A percentile compares a stretch with the other conserved stretches of the same genome.
These are phyloP conservation scores for Pelargonium nanum DNA, from an alignment of 345 rosid genomes.

Conservation along the genomic window DNA sequence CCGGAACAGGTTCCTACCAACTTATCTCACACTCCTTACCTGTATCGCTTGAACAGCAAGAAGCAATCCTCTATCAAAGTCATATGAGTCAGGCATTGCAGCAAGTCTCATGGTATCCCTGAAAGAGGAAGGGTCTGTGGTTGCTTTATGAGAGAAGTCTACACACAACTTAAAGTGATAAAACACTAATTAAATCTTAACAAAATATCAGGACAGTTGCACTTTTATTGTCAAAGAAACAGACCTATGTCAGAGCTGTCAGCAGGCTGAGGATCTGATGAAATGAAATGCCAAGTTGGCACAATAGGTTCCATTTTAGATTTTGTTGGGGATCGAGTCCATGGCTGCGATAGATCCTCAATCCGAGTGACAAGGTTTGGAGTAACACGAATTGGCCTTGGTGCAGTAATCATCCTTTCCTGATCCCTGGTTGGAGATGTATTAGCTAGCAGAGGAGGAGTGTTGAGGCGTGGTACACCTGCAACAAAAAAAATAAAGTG, in stretches of 20 bases:
- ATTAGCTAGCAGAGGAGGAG: slow-evolving; percentile 68
- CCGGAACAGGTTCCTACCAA: slow-evolving; percentile 2
- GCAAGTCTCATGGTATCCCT: slow-evolving; percentile 83
- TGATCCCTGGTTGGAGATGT: slow-evolving; percentile 36
- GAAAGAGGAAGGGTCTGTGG: slow-evolving; percentile 90
- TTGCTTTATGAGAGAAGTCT: slow-evolving; percentile 92
- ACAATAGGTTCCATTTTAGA: slow-evolving; percentile 84
- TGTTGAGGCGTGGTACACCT: slow-evolving; percentile 95
- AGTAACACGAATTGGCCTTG: slow-evolving; percentile 85
- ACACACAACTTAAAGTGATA: slow-evolving; percentile 23
- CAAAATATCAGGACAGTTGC: background rate
- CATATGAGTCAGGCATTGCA: slow-evolving; percentile 96
- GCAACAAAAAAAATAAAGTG: slow-evolving; percentile 21
- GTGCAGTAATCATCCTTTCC: slow-evolving; percentile 71
- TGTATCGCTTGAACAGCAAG: slow-evolving; percentile 99
- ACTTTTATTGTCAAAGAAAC: slow-evolving; percentile 6
- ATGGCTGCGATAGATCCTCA: slow-evolving; percentile 93
- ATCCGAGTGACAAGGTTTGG: slow-evolving; percentile 59
- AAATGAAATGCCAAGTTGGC: slow-evolving; percentile 63
- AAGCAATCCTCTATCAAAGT: slow-evolving; percentile 92
- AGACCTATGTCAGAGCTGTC: slow-evolving; percentile 52
- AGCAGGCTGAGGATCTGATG: slow-evolving; percentile 45
- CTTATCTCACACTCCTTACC: slow-evolving; percentile 32
- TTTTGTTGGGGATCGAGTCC: slow-evolving; percentile 99
- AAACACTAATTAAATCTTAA: background rate